These are phyloP conservation scores for Syzygium grande DNA, from an alignment of 345 rosid species.

Conservation along the genomic window DNA sequence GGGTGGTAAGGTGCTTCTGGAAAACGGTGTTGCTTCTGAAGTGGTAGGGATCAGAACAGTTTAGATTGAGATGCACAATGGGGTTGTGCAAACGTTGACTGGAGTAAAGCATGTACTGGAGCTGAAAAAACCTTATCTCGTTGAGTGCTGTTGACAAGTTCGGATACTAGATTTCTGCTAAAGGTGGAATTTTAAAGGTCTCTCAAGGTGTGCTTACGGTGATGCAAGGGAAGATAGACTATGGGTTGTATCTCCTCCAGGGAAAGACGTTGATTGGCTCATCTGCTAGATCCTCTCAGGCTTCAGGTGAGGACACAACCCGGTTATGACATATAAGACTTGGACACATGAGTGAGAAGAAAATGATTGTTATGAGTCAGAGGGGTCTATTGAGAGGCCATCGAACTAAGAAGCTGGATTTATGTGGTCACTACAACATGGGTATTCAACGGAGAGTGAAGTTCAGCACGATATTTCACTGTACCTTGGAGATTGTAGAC, in stretches of 20 bases:
- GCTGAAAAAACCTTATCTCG: neutral
- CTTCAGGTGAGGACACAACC: neutral
- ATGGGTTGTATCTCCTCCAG: neutral
- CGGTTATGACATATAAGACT: too few relatives aligned
- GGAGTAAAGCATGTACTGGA: neutral
- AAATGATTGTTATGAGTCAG: neutral
- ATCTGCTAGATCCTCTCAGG: neutral
- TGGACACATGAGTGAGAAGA: neutral
- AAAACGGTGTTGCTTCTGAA: too few relatives aligned
- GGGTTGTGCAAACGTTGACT: neutral
- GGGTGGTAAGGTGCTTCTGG: neutral
- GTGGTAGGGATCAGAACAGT: neutral
- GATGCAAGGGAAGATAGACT: neutral
- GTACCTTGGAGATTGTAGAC: neutral
- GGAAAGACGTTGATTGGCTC: neutral
- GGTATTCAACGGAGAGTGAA: neutral
- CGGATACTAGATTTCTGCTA: neutral
- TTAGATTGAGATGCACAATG: neutral
- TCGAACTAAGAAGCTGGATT: neutral
- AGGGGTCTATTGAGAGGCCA: too few relatives aligned
- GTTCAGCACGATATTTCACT: too few relatives aligned
- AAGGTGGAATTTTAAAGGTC: neutral
- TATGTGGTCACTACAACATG: neutral
- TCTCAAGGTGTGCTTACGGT: neutral
- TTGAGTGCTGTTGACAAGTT: neutral